Evolutionary conservation across 345 rosid genomes (phyloP).

Genomic region (Acer campestre): DNA sequence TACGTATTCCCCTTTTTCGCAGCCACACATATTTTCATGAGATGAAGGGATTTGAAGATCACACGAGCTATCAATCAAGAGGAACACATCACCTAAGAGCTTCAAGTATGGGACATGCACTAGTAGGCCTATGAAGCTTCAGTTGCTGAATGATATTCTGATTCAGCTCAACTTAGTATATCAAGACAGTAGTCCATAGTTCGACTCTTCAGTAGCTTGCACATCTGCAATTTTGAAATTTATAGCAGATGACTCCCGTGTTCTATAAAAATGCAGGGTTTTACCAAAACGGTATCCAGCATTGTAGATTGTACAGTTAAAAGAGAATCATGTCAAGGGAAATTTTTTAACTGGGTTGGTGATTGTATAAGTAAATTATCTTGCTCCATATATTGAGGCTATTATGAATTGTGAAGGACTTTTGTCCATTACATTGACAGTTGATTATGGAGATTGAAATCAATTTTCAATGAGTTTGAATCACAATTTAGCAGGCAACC

Average conservation of each 20-base stretch:
- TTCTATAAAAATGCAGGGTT: neutral
- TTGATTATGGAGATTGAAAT: no score
- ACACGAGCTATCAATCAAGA: neutral
- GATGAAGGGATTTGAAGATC: neutral
- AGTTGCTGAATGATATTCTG: neutral
- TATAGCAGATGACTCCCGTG: neutral
- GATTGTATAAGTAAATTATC: neutral
- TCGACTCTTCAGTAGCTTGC: neutral
- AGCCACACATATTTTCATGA: neutral
- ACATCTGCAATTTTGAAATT: conserved; percentile 9
- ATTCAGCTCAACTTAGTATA: neutral
- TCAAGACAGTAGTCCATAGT: neutral
- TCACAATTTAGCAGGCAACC: neutral
- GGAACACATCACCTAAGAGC: neutral
- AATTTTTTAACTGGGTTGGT: neutral
- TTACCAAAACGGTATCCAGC: neutral
- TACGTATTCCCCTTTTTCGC: neutral
- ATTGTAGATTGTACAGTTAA: neutral
- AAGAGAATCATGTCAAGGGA: neutral
- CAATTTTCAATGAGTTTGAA: neutral
- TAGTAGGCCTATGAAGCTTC: neutral
- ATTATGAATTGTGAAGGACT: neutral
- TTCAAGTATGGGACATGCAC: neutral
- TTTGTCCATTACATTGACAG: neutral
- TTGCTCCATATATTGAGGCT: neutral